phyloP scores from a whole-genome alignment of 495 filamentous ascomycete genomes.

The Podospora appendiculata region DNA sequence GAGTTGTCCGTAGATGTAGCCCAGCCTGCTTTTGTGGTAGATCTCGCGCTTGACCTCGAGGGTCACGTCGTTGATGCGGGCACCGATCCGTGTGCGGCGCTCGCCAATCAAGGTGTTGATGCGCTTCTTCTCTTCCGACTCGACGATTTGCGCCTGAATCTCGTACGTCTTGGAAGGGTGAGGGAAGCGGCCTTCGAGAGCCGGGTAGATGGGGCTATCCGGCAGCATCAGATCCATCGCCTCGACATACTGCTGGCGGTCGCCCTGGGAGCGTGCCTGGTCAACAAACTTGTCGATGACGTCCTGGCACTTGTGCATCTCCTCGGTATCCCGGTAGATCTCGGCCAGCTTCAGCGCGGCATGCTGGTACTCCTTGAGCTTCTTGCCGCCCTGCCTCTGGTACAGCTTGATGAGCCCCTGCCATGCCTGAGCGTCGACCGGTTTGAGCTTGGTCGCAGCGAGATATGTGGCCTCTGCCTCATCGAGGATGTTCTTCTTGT shows the following conservation, averaged over 20 bases:
- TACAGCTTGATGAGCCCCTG: conserved; percentile 84
- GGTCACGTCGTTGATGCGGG: conserved; percentile 72
- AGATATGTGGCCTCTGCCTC: conserved; percentile 70
- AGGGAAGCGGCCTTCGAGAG: conserved; percentile 77
- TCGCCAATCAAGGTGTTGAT: conserved; percentile 90
- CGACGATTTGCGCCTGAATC: conserved; percentile 75
- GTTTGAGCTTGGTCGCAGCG: conserved; percentile 55
- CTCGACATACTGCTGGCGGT: conserved; percentile 60
- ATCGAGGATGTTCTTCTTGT: conserved; percentile 61
- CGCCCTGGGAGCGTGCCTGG: conserved; percentile 62
- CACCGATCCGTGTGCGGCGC: conserved; percentile 80
- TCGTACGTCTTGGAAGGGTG: conserved; percentile 76
- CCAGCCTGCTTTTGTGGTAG: conserved; percentile 59
- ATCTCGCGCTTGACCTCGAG: conserved; percentile 83
- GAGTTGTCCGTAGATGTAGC: conserved; percentile 67
- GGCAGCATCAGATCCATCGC: conserved; percentile 73
- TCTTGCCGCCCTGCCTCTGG: conserved; percentile 61
- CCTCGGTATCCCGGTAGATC: conserved; percentile 62
- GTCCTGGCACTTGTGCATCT: conserved; percentile 63
- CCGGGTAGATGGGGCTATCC: conserved; percentile 64
- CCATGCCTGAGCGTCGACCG: conserved; percentile 62
- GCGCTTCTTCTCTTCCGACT: conserved; percentile 78
- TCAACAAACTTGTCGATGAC: conserved; percentile 72
- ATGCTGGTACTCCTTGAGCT: conserved; percentile 65
- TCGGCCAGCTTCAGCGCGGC: conserved; percentile 65